These are phyloP conservation scores for Russula virescens DNA, from an alignment of 768 basidiomycete species.

Conservation along the genomic window DNA sequence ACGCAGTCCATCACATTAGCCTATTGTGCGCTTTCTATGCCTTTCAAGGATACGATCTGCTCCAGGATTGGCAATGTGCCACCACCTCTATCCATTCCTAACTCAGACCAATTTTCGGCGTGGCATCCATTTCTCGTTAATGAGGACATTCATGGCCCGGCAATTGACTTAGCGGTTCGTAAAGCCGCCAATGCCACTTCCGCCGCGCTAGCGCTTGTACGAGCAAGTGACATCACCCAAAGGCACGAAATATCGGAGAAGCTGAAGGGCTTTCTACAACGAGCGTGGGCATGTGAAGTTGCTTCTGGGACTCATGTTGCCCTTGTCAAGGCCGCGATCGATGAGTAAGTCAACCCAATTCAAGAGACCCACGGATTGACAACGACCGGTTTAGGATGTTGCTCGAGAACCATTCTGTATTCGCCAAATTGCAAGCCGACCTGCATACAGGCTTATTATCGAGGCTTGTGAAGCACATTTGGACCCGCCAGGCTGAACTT, in stretches of 20 bases:
- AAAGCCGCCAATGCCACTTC: too few species aligned
- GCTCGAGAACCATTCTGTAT: not conserved
- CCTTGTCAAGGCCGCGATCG: too few species aligned
- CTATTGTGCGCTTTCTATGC: not conserved
- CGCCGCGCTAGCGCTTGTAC: too few species aligned
- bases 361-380: too few species aligned
- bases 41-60: not conserved
- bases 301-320: too few species aligned
- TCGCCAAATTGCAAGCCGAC: constrained; percentile 6
- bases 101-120: not conserved
- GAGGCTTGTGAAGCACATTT: not conserved
- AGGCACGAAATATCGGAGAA: not conserved
- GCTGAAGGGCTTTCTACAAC: not conserved
- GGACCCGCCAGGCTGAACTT: not conserved
- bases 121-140: not conserved
- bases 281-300: too few species aligned
- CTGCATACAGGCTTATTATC: too few species aligned
- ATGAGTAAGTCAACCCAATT: too few species aligned
- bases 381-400: too few species aligned
- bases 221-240: not conserved
- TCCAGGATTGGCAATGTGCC: too few species aligned
- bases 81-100: not conserved
- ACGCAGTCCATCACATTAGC: not conserved
- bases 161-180: too few species aligned
- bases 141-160: not conserved